Evolutionary conservation across 305 asterid species (phyloP).

Genomic region (Stenogyne calaminthoides): DNA sequence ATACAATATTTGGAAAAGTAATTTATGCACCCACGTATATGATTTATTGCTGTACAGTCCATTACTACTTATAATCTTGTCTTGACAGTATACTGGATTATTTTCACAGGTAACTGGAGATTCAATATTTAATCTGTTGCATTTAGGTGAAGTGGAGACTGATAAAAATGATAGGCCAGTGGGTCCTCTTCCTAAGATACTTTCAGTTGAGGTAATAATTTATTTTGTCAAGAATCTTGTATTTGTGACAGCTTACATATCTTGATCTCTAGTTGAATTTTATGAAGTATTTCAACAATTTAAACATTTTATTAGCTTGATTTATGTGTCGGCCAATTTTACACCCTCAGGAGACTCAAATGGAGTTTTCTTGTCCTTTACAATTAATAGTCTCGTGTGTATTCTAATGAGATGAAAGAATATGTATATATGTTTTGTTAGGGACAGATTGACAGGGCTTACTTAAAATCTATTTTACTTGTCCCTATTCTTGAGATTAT

Average conservation of each 20-base stretch:
- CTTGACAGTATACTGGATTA: slow-evolving; percentile 10
- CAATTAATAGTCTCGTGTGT: neutral
- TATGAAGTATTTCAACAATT: slow-evolving; percentile 13
- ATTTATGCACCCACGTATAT: slow-evolving; percentile 20
- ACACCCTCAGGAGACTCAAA: neutral
- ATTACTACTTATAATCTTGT: slow-evolving; percentile 23
- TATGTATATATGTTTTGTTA: neutral
- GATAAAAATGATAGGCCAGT: slow-evolving; percentile 79
- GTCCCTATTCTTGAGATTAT: slow-evolving; percentile 17
- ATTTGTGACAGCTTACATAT: neutral
- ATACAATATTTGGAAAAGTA: slow-evolving; percentile 94
- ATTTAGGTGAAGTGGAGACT: slow-evolving; percentile 82
- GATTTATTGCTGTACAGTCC: neutral
- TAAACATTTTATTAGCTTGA: neutral
- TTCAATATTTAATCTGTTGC: slow-evolving; percentile 74
- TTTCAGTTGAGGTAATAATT: slow-evolving; percentile 79
- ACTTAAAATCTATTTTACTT: neutral
- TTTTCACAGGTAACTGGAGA: slow-evolving; percentile 81
- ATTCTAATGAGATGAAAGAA: neutral
- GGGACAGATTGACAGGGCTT: neutral
- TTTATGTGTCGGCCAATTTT: neutral
- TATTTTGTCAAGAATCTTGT: slow-evolving; percentile 27
- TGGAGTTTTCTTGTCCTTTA: slow-evolving; percentile 1
- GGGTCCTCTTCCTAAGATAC: slow-evolving; percentile 81
- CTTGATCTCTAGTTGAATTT: slow-evolving; percentile 8